Percentiles rank a stretch among this genome's conserved stretches.
Conservation (phyloP, 805 yeast species). For the Barnettozyma botsteinii region DNA sequence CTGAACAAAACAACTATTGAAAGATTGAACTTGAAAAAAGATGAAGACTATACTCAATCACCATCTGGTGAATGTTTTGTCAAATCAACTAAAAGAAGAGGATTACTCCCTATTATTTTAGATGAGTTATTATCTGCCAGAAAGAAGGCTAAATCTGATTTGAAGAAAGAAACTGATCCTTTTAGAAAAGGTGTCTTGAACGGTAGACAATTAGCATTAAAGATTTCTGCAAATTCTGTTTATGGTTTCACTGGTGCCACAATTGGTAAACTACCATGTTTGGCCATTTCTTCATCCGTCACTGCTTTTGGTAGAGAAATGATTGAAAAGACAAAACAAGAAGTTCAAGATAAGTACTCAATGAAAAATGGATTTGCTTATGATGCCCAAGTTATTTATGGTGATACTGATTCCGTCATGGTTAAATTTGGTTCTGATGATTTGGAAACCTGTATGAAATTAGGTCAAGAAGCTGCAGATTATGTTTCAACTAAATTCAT, state of each 20-base stretch:
- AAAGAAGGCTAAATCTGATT: conserved; percentile 84
- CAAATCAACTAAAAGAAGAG: conserved; percentile 61
- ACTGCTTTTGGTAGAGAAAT: conserved; percentile 95
- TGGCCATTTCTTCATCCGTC: conserved; percentile 91
- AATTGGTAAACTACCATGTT: conserved; percentile 92
- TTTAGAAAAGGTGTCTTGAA: conserved; percentile 89
- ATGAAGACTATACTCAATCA: conserved; percentile 73
- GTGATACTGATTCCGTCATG: conserved; percentile 99
- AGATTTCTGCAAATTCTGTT: conserved; percentile 96
- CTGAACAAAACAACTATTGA: conserved; percentile 64
- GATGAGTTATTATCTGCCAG: conserved; percentile 87
- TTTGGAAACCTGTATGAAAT: conserved; percentile 75
- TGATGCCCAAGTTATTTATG: conserved; percentile 90
- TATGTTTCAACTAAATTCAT: conserved; percentile 73
- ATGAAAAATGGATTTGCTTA: conserved; percentile 77
- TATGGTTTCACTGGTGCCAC: conserved; percentile 99
- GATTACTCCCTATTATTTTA: conserved; percentile 86
- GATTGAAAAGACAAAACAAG: conserved; percentile 88
- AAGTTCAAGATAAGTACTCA: conserved; percentile 74
- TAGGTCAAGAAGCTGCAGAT: conserved; percentile 93
- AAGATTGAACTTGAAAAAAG: conserved; percentile 55
- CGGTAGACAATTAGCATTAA: conserved; percentile 95
- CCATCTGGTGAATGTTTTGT: conserved; percentile 94
- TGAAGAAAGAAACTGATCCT: conserved; percentile 91
- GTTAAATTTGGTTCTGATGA: conserved; percentile 88